These are phyloP conservation scores for Cornus controversa DNA, from an alignment of 148 eudicot genomes.

Conservation along the genomic window DNA sequence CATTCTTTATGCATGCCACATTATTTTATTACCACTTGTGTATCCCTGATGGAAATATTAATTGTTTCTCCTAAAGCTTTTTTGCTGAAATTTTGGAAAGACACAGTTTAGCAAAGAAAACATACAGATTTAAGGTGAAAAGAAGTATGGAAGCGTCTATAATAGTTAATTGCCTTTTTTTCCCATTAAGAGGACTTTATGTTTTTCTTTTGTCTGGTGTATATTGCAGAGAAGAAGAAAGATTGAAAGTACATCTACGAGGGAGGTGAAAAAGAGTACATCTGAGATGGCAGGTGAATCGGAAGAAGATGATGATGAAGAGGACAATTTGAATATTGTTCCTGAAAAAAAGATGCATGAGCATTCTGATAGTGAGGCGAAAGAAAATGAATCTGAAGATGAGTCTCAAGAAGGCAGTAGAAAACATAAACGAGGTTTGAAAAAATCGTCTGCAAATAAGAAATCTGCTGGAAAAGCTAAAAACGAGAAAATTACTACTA, in stretches of 20 bases:
- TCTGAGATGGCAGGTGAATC: conserved; percentile 53
- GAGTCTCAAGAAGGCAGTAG: conserved; percentile 46
- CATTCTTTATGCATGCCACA: background rate
- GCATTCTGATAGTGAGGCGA: conserved; percentile 38
- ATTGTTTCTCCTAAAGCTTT: background rate
- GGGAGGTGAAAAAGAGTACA: conserved; percentile 35
- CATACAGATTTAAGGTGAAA: background rate
- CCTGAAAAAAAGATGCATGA: conserved; percentile 52
- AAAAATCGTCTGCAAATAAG: conserved; percentile 38
- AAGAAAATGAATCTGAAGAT: conserved; percentile 38
- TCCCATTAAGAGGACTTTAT: background rate
- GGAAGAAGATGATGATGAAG: conserved; percentile 30
- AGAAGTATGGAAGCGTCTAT: background rate
- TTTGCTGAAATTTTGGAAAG: background rate
- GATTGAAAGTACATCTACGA: conserved; percentile 30
- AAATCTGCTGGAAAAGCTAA: conserved; percentile 44
- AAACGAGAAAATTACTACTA: conserved; percentile 32
- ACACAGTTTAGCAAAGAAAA: background rate
- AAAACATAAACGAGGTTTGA: conserved; percentile 33
- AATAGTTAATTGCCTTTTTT: background rate
- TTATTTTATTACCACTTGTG: background rate
- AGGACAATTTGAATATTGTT: conserved; percentile 48
- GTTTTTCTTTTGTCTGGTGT: background rate
- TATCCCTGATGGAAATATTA: background rate
- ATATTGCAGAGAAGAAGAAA: conserved; percentile 43